Base-by-base conservation (phyloP, 1,284 basidiomycete genomes). In the Schizopora paradoxa region DNA sequence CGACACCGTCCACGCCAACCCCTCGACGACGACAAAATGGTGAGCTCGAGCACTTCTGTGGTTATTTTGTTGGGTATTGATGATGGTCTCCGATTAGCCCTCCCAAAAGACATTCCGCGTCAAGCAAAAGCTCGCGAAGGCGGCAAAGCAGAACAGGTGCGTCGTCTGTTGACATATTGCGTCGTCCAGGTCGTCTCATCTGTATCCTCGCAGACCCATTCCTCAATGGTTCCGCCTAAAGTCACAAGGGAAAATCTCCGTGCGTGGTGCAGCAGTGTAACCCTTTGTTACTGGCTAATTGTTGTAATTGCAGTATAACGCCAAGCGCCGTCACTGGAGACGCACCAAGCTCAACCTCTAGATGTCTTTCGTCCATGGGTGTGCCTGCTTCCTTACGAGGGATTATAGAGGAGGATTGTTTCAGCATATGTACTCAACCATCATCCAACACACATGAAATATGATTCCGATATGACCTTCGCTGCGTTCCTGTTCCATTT, bases 171-270 rank as follows among this genome's bases (percentile, higher is more conserved):
- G 37, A 16, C 35, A 23, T 19, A 29, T 23, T 45, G 21, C 43
- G n/a, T 25, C 53, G 18, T 45, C 2, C 6, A 16, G 5, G 21
- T 34, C 19, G 18, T 45, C 14, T 35, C 32, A 40, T 21, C 16
- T 19, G 31, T 29, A 42, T 35, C 43, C 49, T 28, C 5, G 7
- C 49, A 91, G 89, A 65, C 93, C 93, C 56, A 95, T 98, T 55
- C 94, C 93, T 55, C 91, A 95, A 65, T 98, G 93, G 94, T 97
- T 94, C 83, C 91, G 93, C 60, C 76, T 97, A 56, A 97, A 96
- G 81, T 86, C 91, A 59, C 94, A 92, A 69, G 89, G 82, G 55
- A 94, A 92, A 73, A 94, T 94, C 62, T 89, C 91, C 69, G 89
- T 92, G 65, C 66, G 83, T 60, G 14, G n/a, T 18, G 11, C 18